These are phyloP conservation scores for Ceratobasidium sp. DNA, from an alignment of 1,284 basidiomycete species.

Conservation along the genomic window DNA sequence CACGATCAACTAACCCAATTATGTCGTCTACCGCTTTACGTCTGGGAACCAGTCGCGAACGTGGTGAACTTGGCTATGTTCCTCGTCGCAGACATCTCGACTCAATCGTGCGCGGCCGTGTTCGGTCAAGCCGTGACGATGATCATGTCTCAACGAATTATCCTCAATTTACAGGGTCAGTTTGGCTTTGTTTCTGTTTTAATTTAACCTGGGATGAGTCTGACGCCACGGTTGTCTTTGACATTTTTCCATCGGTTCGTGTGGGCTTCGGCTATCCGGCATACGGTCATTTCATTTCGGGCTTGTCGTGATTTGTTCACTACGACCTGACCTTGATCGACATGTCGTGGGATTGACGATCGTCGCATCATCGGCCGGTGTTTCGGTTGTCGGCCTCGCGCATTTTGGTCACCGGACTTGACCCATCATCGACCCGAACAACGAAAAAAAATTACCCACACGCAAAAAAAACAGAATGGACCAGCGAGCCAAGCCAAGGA, in stretches of 20 bases:
- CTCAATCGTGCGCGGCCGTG: constrained; percentile 40
- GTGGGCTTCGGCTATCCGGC: no score
- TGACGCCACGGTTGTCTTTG: not conserved
- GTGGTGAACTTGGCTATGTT: constrained; percentile 34
- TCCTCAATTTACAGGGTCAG: constrained; percentile 44
- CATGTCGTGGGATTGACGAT: not conserved
- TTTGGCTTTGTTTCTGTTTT: not conserved
- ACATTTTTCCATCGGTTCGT: no score
- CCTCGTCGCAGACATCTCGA: constrained; percentile 12
- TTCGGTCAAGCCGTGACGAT: constrained; percentile 45
- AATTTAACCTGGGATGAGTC: not conserved
- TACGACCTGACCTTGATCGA: not conserved
- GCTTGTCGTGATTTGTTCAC: not conserved
- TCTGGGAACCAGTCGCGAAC: constrained; percentile 19
- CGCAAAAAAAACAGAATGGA: constrained; percentile 38
- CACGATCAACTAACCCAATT: not conserved
- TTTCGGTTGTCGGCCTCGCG: not conserved
- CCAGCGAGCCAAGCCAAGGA: constrained; percentile 30
- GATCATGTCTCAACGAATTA: constrained; percentile 45
- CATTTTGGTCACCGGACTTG: not conserved
- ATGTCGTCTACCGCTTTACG: not conserved
- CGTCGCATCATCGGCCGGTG: no score
- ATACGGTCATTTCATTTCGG: not conserved
- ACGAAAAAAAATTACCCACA: no score
- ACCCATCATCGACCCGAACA: no score